Base-by-base conservation (phyloP, 257 asterid species). In the Lantana camara region DNA sequence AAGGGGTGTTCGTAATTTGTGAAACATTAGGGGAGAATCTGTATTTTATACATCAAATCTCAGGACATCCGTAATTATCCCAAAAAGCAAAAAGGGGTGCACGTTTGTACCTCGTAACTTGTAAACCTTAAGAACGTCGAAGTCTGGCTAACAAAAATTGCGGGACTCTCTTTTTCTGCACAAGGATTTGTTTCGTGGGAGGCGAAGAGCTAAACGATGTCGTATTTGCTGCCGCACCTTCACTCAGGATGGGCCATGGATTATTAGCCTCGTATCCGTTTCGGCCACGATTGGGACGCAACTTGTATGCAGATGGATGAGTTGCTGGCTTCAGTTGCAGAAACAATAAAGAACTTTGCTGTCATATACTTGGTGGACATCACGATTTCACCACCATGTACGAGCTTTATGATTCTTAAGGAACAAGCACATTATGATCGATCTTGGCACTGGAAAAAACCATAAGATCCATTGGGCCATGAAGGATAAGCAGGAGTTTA, bases 351-450 rank as follows among this genome's bases (percentile, higher is more conserved):
- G 85, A 90, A 90, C 77, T 87, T 90, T 73, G 95, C 96, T 8
- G 95, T 90, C 62, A 85, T 90, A 49, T 88, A 88, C 77, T 78
- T 88, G 57, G 96, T 91, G 48, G 96, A 91, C 49, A 92, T 92
- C 65, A 75, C 94, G 98, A 92, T 73, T 92, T 92, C 75, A 92
- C 89, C 84, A 87, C 97, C 7, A 90, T 93, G 98, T 93, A 93
- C 11, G 98, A 93, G 81, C 45, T 93, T 75, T 93, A 90, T 10
- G 98, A 93, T 91, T 91, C 67, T 92, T 92, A 79, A 87, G 97
- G 80, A 92, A 92, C 96, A 92, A 92, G 77, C 98, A 92, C 78
- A 92, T 92, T n/a, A 89, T 92, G 98, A 89, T 92, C 44, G 98
- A 92, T 64, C 96, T 89, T 44, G 98, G 96, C 21, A 92, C 98